Base-by-base conservation (phyloP, 495 filamentous ascomycete genomes). In the Penicillium bialowiezense region DNA sequence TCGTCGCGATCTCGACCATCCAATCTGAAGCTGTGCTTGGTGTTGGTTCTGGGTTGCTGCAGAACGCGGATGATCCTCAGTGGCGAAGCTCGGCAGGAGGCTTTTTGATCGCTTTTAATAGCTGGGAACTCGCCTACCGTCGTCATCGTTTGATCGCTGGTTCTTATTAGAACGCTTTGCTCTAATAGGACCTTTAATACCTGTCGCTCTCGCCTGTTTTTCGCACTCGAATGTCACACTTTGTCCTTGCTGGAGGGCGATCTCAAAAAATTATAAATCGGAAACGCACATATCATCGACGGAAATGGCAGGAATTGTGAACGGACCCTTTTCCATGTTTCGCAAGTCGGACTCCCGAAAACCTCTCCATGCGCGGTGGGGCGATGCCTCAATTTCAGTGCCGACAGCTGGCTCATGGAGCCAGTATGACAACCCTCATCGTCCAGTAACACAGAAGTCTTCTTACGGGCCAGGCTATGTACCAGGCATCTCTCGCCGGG, bases 321-420 rank as follows among this genome's bases (percentile, higher is more conserved):
- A 51, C 44, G 52, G 50, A 14, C 67, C 69, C 18, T 58, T 74
- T 51, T 52, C 56, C 18, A 51, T 67, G 5, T 64, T 74, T 35
- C 69, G 69, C 44, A 63, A 61, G 24, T 46, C 56, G 18, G 64
- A 65, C 12, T 44, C 49, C 38, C 29, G 52, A 7, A 65, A 58
- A 17, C 63, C 60, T 14, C 63, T 73, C 7, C 68, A 75, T 45
- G 47, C 70, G 36, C 59, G 70, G 32, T 71, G 67, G 68, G 72
- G 71, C 8, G 70, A 74, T 43, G 62, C 66, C 20, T 41, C 48
- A 14, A 72, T 73, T 18, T 63, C 67, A 0, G 66, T 67, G 7
- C 72, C 67, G 3, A 69, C 69, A 21, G 62, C 68, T n/a, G 69
- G 68, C 3, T 66, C 69, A 41, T 74, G 69, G 71, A 70, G 61